Evolutionary conservation across 148 eudicot genomes (phyloP), one percentile per base, ranked within the genome.

Genomic region (Suaeda aralocaspica): DNA sequence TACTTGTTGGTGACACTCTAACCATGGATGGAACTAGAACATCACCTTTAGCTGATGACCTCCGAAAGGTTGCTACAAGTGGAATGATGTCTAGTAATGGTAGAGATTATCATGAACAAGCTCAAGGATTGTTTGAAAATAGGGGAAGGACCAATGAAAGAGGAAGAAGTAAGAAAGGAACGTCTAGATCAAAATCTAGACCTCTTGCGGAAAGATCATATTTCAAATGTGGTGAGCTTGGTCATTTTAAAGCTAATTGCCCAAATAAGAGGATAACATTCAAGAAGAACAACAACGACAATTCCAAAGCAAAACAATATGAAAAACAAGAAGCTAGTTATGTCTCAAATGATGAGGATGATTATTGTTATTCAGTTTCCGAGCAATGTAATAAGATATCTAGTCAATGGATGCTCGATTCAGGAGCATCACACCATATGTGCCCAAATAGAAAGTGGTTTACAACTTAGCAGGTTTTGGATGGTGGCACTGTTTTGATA

Each of bases 11-110:
- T 30, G 59, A 67, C n/a, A 67, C 58, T 30, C 59, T 67, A 29
- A 29, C 70, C 45, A 50, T 67, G 45, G 45, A 67, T 50, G 70
- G 51, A 22, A 51, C 59, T 9, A 65, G 55, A 52, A 31, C 71
- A 67, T 69, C 51, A 24, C 72, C 56, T 34, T 52, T 68, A 53
- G 71, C 48, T 30, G 48, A 68, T 30, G 71, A 68, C 28, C 71
- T 52, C 33, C 31, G 46, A 7, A 68, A 68, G 71, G 71, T 68
- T 31, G 60, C 71, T 68, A 34, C 60, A 16, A 68, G 60, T 26
- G 25, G 41, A 48, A 67, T 48, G 28, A 6, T 26, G n/a, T 45
- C 31, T 15, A 12, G 10, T 24, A 45, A 28, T 65, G 50, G 51
- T 13, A 64, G 61, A 57, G 61, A 57, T 2, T 57, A 57, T 1